Evolutionary conservation across 441 rosid genomes (phyloP), one percentile per base, ranked within the genome.

Genomic region (Erysimum cheiri): DNA sequence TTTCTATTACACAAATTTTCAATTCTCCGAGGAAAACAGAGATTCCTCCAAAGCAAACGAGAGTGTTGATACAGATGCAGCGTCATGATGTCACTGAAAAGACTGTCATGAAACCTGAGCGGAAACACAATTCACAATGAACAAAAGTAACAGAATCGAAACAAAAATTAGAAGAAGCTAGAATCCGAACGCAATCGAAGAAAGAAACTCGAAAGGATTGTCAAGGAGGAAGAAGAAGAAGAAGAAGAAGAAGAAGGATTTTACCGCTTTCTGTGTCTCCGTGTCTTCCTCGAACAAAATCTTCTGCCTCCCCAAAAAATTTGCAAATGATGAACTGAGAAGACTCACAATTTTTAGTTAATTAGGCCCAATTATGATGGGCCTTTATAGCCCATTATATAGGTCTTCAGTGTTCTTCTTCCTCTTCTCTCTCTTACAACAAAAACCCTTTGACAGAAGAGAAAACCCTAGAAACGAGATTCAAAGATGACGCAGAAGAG

Each of bases 401-500:
- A 32, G 19, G 11, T 48, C 1, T 14, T 3, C 32, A 31, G 22
- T 19, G 8, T 11, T 41, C 39, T 35, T 62, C 48, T 22, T 28
- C 31, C 6, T 14, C 24, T 8, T 64, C 19, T 13, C 24, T 37
- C 4, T 4, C 17, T 26, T 35, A 46, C 28, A 65, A 13, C 60
- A 64, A 58, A 49, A 68, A 46, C 60, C 64, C 58, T 43, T 40
- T 0, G 4, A 35, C 36, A 2, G 14, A 28, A 15, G 19, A 8
- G 32, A 48, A 63, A 67, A 53, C 80, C 82, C 73, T 49, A 75
- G 67, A 59, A 52, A 55, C 26, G 57, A 49, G 5, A 5, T 37
- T 52, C 70, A 68, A 57, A 66, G 85, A 91, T 93, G 98, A 89
- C 97, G 73, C 97, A 93, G 87, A 93, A 87, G 79, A 82, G 81